Base-by-base conservation (phyloP, 805 yeast genomes). In the Ogataea allantospora region DNA sequence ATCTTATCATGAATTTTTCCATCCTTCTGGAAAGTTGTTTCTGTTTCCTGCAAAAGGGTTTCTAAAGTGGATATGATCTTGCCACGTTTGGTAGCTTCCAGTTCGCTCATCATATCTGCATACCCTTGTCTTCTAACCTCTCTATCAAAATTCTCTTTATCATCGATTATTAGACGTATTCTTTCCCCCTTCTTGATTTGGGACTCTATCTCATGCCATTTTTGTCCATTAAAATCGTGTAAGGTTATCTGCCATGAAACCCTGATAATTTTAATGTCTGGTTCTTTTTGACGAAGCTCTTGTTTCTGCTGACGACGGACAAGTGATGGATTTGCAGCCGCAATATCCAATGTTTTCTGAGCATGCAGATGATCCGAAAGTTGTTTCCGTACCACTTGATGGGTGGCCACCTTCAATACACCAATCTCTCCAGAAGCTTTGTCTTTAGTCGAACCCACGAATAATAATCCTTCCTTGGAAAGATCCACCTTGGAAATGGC, bases 241-340 rank as follows among this genome's bases (percentile, higher is more conserved):
- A 61, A 55, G n/a, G 71, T 69, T 14, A 78, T 78, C 31, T 71
- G 69, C 83, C 83, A 78, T 8, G 78, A 68, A 3, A 78, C 54
- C 28, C 70, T 69, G 22, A 78, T 58, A 21, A 68, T 58, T 46
- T 78, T 78, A n/a, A 66, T 44, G 21, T 67, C 65, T 8, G 26
- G 44, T 28, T 41, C 48, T 18, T 26, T 31, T 23, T 33, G 40
- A 15, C 35, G 27, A 29, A 21, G 41, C 26, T 30, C 35, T 37
- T 38, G 36, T 23, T 30, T 34, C 21, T 37, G 38, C 22, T 33
- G 39, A 18, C 31, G 36, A n/a, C 36, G 42, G 3, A 37, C 43
- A 21, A 46, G 39, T 17, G 30, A 17, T 13, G 51, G 55, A 16
- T 44, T 44, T 8, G 36, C 44, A 9, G 17, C 24, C 26, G 38